Evolutionary conservation across 1,284 basidiomycete species (phyloP).

Genomic region (Trichosporon sp.): DNA sequence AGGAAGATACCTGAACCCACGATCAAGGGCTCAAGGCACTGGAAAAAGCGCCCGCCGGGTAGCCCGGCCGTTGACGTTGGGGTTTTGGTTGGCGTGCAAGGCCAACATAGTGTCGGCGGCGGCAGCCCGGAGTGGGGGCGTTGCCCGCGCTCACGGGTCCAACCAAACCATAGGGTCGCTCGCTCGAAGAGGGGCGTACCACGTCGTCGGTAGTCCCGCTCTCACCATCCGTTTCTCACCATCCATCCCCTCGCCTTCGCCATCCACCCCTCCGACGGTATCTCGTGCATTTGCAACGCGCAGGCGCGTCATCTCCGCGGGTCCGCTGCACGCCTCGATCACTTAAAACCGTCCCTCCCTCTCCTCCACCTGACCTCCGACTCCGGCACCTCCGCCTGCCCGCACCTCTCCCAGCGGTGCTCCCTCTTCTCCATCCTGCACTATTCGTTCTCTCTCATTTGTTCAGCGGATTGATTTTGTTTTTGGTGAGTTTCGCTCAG

Average conservation of each 20-base stretch:
- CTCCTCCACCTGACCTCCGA: background rate
- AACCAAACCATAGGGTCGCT: conserved; percentile 26
- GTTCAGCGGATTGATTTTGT: background rate
- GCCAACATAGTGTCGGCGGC: conserved; percentile 23
- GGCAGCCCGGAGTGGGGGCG: conserved; percentile 25
- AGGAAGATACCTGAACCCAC: conserved; percentile 18
- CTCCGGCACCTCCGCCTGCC: background rate
- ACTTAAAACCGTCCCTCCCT: background rate
- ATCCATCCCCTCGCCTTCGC: conserved; percentile 7
- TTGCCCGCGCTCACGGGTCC: conserved; percentile 6
- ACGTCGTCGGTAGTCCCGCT: conserved; percentile 25
- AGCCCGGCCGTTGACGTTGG: conserved; percentile 28
- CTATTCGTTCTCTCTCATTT: background rate
- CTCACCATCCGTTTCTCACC: conserved; percentile 23
- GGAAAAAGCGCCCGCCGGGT: conserved; percentile 26
- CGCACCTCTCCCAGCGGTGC: background rate
- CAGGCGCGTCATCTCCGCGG: conserved; percentile 18
- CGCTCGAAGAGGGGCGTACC: conserved; percentile 25
- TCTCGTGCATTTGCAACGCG: conserved; percentile 16
- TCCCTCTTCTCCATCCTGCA: background rate
- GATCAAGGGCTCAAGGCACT: conserved; percentile 20
- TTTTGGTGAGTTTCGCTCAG: background rate
- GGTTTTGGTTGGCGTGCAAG: conserved; percentile 27
- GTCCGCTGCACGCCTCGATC: background rate
- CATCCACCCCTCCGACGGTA: conserved; percentile 19